Percentiles rank a stretch among this genome's conserved stretches.
Evolutionary conservation across 2,329 filamentous ascomycete species (phyloP).

Genomic region (Ascochyta rabiei): DNA sequence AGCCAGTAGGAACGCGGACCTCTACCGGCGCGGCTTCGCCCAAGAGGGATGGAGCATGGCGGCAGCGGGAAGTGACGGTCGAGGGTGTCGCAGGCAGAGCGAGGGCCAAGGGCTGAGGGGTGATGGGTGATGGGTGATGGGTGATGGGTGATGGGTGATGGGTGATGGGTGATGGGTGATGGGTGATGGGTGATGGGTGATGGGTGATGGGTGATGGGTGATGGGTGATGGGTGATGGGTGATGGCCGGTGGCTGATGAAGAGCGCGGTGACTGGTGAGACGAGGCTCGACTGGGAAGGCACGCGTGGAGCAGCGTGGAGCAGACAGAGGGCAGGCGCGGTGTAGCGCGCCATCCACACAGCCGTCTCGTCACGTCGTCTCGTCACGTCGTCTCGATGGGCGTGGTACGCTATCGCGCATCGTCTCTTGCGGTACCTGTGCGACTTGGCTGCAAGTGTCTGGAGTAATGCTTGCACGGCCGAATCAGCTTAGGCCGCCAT

Average conservation of each 20-base stretch:
- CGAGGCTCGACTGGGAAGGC: background rate
- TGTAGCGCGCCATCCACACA: background rate
- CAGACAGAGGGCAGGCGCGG: slow-evolving; percentile 4
- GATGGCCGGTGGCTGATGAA: background rate
- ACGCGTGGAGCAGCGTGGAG: slow-evolving; percentile 1
- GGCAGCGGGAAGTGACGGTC: slow-evolving; percentile 30
- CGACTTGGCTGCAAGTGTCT: slow-evolving; percentile 18
- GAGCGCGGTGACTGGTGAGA: background rate
- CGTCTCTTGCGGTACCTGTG: slow-evolving; percentile 25
- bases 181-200: too few relatives aligned
- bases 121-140: too few relatives aligned
- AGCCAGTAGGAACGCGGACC: slow-evolving; percentile 24
- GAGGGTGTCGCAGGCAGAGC: too few relatives aligned
- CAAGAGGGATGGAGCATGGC: slow-evolving; percentile 26
- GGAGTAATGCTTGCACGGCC: slow-evolving; percentile 24
- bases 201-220: slow-evolving; percentile 1
- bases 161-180: too few relatives aligned
- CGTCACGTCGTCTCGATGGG: background rate
- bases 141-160: too few relatives aligned
- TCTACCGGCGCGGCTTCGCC: slow-evolving; percentile 16
- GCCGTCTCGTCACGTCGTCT: too few relatives aligned
- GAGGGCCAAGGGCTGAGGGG: too few relatives aligned
- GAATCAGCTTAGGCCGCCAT: slow-evolving; percentile 24
- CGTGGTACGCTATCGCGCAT: slow-evolving; percentile 14
- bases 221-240: too few relatives aligned